Evolutionary conservation across 108 stramenopile genomes (phyloP).

Genomic region (Cyclotella baltica): DNA sequence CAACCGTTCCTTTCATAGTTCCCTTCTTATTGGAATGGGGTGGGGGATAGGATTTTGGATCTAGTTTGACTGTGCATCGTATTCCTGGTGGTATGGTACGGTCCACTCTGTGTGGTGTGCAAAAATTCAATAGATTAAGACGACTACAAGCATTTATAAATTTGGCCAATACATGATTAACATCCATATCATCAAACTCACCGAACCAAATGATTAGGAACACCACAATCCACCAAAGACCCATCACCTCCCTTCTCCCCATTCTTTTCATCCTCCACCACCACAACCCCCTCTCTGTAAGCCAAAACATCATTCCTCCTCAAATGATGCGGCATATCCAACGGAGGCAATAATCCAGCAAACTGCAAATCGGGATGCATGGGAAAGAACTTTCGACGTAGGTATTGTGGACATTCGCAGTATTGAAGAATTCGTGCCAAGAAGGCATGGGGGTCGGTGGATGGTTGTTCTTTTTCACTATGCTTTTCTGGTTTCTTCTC

Average conservation of each 20-base stretch:
- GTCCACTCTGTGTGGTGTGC: conserved; percentile 78
- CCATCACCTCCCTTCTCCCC: conserved; percentile 50
- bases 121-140: too few relatives aligned
- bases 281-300: conserved; percentile 94
- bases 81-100: conserved; percentile 79
- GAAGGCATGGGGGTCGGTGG: conserved; percentile 89
- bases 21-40: conserved; percentile 33
- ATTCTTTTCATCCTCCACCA: conserved; percentile 36
- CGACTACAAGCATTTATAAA: background rate
- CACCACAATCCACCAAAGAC: conserved; percentile 86
- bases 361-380: conserved; percentile 96
- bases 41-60: conserved; percentile 62
- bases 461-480: conserved; percentile 28
- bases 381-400: conserved; percentile 91
- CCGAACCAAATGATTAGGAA: conserved; percentile 77
- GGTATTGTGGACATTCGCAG: conserved; percentile 94
- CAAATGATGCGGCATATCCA: conserved; percentile 98
- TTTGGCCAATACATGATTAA: background rate
- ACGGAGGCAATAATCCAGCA: conserved; percentile 93
- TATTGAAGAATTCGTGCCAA: conserved; percentile 95
- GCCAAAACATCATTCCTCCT: conserved; percentile 82
- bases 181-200: conserved; percentile 37
- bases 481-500: conserved; percentile 13
- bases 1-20: conserved; percentile 74
- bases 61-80: conserved; percentile 90